Base-by-base conservation (phyloP, 177 flowering plant species). In the Tripterygium wilfordii region DNA sequence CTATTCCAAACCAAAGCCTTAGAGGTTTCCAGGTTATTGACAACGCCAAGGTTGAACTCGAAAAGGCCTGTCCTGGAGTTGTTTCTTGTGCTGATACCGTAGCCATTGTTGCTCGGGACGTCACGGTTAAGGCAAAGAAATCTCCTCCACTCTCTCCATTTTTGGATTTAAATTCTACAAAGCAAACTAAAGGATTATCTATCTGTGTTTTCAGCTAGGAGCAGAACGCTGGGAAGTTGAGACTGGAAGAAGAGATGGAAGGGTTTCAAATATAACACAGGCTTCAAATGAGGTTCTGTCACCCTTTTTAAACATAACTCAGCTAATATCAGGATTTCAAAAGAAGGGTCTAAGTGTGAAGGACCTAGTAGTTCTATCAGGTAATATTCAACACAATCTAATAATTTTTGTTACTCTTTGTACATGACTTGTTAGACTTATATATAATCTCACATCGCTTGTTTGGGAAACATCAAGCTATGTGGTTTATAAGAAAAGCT, bases 21-120 rank as follows among this genome's bases (percentile, higher is more conserved):
- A n/a, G n/a, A n/a, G n/a, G n/a, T n/a, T n/a, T n/a, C n/a, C n/a
- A n/a, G n/a, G n/a, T n/a, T n/a, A n/a, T n/a, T n/a, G n/a, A n/a
- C n/a, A n/a, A n/a, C n/a, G n/a, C n/a, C n/a, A n/a, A n/a, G n/a
- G n/a, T n/a, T n/a, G n/a, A n/a, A n/a, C n/a, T n/a, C n/a, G n/a
- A n/a, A n/a, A n/a, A n/a, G n/a, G n/a, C n/a, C n/a, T n/a, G n/a
- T n/a, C n/a, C n/a, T n/a, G n/a, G n/a, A n/a, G n/a, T n/a, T n/a
- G n/a, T n/a, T 8, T 86, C 95, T 7, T 86, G 95, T 54, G 80
- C 95, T 10, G 95, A 83, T 50, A 72, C 78, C 36, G n/a, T 83
- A 3, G 83, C 84, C 17, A 27, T 83, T 3, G 79, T 65, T 1
- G 82, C 88, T 15, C 61, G 91, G 17, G 58, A 61, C 24, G 76